Base-by-base conservation (phyloP, 805 yeast species). In the Hanseniaspora jakobsenii region DNA sequence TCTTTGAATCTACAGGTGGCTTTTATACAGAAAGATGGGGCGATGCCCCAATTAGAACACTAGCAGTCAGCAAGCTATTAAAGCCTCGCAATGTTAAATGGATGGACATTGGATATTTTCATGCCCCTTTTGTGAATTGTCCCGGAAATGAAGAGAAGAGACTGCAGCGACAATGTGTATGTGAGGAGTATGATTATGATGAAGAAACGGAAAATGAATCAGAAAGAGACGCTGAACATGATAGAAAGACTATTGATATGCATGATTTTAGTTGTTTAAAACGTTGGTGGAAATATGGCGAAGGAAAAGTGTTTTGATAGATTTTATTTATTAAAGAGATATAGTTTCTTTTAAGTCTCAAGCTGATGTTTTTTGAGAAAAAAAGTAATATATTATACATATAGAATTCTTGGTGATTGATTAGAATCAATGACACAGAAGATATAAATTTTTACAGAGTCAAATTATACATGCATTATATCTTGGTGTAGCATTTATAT, bases 1-100 rank as follows among this genome's bases (percentile, higher is more conserved):
- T 65, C 58, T 66, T 83, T 50, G 84, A 82, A 58, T 5, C 67
- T 24, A 66, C 73, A 16, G 87, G 85, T 38, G 91, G 91, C 4
- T 82, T 83, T 56, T 80, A 80, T 59, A 79, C 81, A 47, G 95
- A 85, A 61, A 65, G 95, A 48, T 86, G 95, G 95, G 95, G 95
- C 13, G 95, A 86, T 63, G 95, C 95, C 0, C 95, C 95, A 0
- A 82, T 85, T 13, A 95, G 85, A 28, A 41, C 45, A 1, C 14
- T 41, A 16, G 45, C 45, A 16, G 39, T 35, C 14, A 35, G 28
- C 3, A 39, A 41, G n/a, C 14, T 36, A 10, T 12, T 41, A n/a
- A 16, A 23, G 18, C n/a, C 13, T 1, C 10, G 21, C 13, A 39
- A 41, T 10, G 45, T 41, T 17, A 37, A 41, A 9, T 41, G 45